Evolutionary conservation across 352 stramenopile species (phyloP), one percentile per base, ranked within the genome.

Genomic region (Phytophthora citrophthora): DNA sequence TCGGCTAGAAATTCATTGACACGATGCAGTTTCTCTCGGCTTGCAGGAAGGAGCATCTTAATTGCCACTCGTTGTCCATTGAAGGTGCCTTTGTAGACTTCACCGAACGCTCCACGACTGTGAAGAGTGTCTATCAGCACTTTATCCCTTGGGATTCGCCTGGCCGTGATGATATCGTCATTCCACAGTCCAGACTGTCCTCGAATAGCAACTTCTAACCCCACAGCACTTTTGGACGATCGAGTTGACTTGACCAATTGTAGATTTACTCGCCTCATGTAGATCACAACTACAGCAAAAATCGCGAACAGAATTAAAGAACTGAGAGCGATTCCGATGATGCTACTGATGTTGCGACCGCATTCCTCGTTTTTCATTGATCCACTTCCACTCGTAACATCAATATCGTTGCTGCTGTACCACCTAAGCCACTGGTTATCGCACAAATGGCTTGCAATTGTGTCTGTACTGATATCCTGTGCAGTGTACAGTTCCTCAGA

Each of bases 1-100:
- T 86, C 74, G 5, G 50, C 57, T 5, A 80, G 59, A 38, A 86
- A 81, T 5, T 61, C 55, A 24, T 71, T 65, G 5, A 77, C 60
- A 12, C 71, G 43, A 2, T 63, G 36, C 4, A 75, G 47, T 7
- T 72, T 64, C 1, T 55, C 49, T 23, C 64, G 54, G 12, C 20
- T 65, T 18, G 61, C 50, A 12, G 61, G 62, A 9, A 72, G 55
- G 10, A 81, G 43, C 52, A 64, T 74, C 48, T 81, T 81, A 53
- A 81, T 49, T 7, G 72, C 70, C 4, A 81, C 73, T 40, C 48
- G 12, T 41, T 70, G 61, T n/a, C 62, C 62, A 9, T 72, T 71
- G 27, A 64, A 81, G 23, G 34, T 44, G n/a, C 73, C 73, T 6
- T 23, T 24, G 29, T 72, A 81, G 27, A 81, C 70, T 60, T 77